Conservation (phyloP, 1,284 basidiomycete species). For the Fomitiporia mediterranea region DNA sequence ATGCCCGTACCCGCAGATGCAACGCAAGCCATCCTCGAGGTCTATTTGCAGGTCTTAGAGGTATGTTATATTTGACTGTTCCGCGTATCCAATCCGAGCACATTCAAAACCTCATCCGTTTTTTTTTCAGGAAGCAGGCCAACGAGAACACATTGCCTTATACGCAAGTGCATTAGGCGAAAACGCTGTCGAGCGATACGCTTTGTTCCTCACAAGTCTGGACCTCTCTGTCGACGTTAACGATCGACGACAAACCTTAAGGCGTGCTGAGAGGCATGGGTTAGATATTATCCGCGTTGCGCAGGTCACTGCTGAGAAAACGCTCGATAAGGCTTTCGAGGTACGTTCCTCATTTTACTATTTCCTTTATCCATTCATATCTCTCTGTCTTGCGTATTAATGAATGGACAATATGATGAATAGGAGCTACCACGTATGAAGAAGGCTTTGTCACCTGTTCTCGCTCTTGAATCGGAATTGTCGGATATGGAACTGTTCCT, state of each 20-base stretch:
- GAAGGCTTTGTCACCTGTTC: constrained; percentile 60
- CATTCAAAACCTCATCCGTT: too few relatives aligned
- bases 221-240: constrained; percentile 63
- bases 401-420: too few relatives aligned
- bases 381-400: too few relatives aligned
- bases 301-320: constrained; percentile 73
- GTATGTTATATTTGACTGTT: too few relatives aligned
- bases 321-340: constrained; percentile 69
- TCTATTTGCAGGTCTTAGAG: constrained; percentile 87
- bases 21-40: constrained; percentile 80
- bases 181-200: constrained; percentile 90
- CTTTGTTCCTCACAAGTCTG: constrained; percentile 83
- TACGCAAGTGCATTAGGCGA: constrained; percentile 92
- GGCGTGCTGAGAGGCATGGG: constrained; percentile 77
- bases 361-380: neutral
- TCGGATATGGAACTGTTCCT: constrained; percentile 63
- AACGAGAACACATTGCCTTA: constrained; percentile 86
- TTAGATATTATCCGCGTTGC: constrained; percentile 84
- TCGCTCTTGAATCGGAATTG: constrained; percentile 45
- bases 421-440: constrained; percentile 43
- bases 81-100: neutral
- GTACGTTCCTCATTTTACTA: constrained; percentile 35
- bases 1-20: constrained; percentile 67
- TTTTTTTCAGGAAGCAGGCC: constrained; percentile 55
- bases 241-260: constrained; percentile 71